Evolutionary conservation across 1,139 yeast species (phyloP).

Genomic region (Candida mesenterica): DNA sequence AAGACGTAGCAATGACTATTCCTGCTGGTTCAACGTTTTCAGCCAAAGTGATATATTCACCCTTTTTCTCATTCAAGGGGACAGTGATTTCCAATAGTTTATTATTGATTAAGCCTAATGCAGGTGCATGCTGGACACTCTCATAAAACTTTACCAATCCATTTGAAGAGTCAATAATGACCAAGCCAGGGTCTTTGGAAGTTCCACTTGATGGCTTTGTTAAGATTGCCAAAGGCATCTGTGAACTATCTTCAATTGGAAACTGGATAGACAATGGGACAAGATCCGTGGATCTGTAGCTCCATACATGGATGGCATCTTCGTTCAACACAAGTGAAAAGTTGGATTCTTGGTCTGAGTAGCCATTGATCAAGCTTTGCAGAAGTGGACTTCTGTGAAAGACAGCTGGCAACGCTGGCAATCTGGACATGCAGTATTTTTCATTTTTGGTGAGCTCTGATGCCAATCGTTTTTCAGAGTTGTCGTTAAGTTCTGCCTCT

Average conservation of each 20-base stretch:
- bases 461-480: slow-evolving; percentile 2
- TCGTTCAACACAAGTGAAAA: slow-evolving; percentile 56
- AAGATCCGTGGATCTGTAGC: slow-evolving; percentile 58
- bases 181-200: slow-evolving; percentile 64
- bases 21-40: slow-evolving; percentile 77
- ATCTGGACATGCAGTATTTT: slow-evolving; percentile 56
- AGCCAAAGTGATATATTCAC: slow-evolving; percentile 57
- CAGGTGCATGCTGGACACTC: slow-evolving; percentile 65
- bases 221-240: slow-evolving; percentile 56
- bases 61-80: slow-evolving; percentile 33
- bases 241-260: slow-evolving; percentile 23
- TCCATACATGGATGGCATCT: slow-evolving; percentile 64
- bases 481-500: background rate
- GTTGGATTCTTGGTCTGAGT: slow-evolving; percentile 51
- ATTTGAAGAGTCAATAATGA: slow-evolving; percentile 52
- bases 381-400: slow-evolving; percentile 21
- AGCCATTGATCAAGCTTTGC: slow-evolving; percentile 40
- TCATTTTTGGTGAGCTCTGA: slow-evolving; percentile 59
- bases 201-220: slow-evolving; percentile 65
- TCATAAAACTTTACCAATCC: slow-evolving; percentile 66
- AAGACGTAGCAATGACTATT: slow-evolving; percentile 65
- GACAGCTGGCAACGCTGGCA: slow-evolving; percentile 57
- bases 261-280: slow-evolving; percentile 58
- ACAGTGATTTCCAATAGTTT: slow-evolving; percentile 37
- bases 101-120: slow-evolving; percentile 58